Evolutionary conservation across 2,329 filamentous ascomycete genomes (phyloP).

Genomic region (Huntiella savannae): DNA sequence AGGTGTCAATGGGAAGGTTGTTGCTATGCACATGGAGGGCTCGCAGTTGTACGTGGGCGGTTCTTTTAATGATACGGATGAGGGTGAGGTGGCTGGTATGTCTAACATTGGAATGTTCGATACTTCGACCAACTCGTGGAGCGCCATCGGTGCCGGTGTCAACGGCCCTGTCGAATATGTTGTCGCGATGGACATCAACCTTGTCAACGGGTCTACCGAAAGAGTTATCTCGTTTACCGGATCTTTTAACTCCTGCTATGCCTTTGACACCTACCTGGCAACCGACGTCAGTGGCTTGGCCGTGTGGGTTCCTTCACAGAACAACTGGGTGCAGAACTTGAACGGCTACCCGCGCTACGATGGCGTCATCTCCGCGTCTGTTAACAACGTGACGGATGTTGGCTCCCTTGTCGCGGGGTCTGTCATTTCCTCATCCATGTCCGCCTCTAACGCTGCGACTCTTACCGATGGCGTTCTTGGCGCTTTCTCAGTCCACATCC

Average conservation of each 20-base stretch:
- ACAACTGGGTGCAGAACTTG: slow-evolving; percentile 77
- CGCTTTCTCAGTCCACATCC: slow-evolving; percentile 37
- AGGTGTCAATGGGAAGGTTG: slow-evolving; percentile 66
- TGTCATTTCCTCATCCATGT: slow-evolving; percentile 54
- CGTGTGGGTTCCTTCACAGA: slow-evolving; percentile 71
- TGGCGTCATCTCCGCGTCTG: slow-evolving; percentile 51
- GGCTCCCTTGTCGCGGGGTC: slow-evolving; percentile 66
- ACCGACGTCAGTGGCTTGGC: slow-evolving; percentile 57
- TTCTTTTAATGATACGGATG: slow-evolving; percentile 56
- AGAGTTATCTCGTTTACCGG: slow-evolving; percentile 64
- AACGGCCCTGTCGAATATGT: slow-evolving; percentile 59
- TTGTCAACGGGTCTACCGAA: slow-evolving; percentile 49
- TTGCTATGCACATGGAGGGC: slow-evolving; percentile 47
- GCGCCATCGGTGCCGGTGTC: slow-evolving; percentile 64
- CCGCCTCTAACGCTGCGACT: slow-evolving; percentile 52
- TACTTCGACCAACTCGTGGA: slow-evolving; percentile 49
- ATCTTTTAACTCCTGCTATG: slow-evolving; percentile 53
- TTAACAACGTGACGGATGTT: slow-evolving; percentile 43
- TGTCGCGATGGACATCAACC: slow-evolving; percentile 60
- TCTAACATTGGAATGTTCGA: slow-evolving; percentile 64
- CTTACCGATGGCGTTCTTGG: slow-evolving; percentile 36
- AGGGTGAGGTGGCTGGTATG: slow-evolving; percentile 42
- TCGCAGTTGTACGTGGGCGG: slow-evolving; percentile 64
- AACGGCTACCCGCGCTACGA: slow-evolving; percentile 43
- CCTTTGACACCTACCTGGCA: slow-evolving; percentile 43